Percentiles rank a stretch among this genome's conserved stretches.
Conservation (phyloP, 495 filamentous ascomycete species). For the Penicillium lividum region DNA sequence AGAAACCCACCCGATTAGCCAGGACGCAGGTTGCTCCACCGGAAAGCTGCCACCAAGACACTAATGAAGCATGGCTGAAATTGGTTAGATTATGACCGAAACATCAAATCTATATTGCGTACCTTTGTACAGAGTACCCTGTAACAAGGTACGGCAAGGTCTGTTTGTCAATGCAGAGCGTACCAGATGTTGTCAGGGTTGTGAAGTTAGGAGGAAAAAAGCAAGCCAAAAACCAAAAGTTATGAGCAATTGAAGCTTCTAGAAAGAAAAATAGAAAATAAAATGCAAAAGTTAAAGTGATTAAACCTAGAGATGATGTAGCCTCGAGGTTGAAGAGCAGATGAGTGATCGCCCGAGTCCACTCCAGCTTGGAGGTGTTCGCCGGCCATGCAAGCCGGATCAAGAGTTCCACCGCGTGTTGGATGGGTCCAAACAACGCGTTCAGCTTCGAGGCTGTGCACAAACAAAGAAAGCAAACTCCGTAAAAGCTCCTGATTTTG, state of each 20-base stretch:
- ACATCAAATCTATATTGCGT: constrained; percentile 4
- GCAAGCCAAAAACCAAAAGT: neutral
- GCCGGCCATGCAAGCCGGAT: constrained; percentile 17
- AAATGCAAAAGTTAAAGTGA: constrained; percentile 6
- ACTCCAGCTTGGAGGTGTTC: constrained; percentile 24
- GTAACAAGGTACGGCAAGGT: neutral
- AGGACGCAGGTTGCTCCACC: constrained; percentile 34
- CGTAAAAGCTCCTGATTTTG: neutral
- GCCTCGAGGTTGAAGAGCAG: neutral
- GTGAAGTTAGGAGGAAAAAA: neutral
- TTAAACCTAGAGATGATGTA: neutral
- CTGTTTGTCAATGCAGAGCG: neutral
- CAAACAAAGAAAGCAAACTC: neutral
- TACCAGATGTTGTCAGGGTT: neutral
- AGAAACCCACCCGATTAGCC: constrained; percentile 41
- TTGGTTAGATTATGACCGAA: constrained; percentile 1
- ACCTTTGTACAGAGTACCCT: neutral
- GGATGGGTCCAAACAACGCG: constrained; percentile 21
- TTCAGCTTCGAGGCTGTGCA: constrained; percentile 9
- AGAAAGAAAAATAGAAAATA: constrained; percentile 1
- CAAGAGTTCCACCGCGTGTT: constrained; percentile 20
- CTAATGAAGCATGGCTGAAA: constrained; percentile 14
- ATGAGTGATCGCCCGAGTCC: constrained; percentile 15
- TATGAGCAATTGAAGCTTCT: neutral
- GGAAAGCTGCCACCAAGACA: constrained; percentile 38